These are phyloP conservation scores for Venturia effusa DNA, from an alignment of 2,329 filamentous ascomycete species.

Conservation along the genomic window DNA sequence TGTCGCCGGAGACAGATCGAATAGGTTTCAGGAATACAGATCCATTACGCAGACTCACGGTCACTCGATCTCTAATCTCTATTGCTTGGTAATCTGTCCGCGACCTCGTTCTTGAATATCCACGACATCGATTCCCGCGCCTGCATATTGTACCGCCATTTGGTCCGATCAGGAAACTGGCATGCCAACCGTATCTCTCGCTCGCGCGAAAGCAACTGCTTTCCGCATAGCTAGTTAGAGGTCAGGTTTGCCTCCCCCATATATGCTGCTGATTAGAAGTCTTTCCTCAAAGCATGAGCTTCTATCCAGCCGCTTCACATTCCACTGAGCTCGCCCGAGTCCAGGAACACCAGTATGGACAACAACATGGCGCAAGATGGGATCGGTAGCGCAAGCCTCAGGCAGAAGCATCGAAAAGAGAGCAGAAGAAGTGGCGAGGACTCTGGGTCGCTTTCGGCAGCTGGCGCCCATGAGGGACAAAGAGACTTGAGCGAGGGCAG, in stretches of 20 bases:
- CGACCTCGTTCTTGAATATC: background rate
- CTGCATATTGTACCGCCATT: background rate
- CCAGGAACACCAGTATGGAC: conserved; percentile 3
- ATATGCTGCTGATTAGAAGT: background rate
- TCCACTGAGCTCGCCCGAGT: background rate
- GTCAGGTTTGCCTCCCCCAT: background rate
- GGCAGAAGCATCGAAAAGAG: background rate
- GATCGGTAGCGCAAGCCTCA: background rate
- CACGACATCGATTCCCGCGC: background rate
- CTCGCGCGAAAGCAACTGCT: background rate
- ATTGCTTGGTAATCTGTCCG: conserved; percentile 1
- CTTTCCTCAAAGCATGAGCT: background rate
- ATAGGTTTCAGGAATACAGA: background rate
- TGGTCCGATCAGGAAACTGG: background rate
- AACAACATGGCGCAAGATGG: background rate
- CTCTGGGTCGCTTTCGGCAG: background rate
- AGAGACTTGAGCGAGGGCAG: background rate
- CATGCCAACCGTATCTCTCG: background rate
- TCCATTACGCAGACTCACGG: too few species aligned
- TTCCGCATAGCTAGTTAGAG: background rate
- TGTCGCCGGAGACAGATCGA: background rate
- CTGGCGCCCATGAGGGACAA: background rate
- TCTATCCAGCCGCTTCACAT: background rate
- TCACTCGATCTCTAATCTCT: background rate
- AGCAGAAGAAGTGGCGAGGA: background rate